Conservation (phyloP, 768 basidiomycete genomes). For the Lyophyllum semitale region DNA sequence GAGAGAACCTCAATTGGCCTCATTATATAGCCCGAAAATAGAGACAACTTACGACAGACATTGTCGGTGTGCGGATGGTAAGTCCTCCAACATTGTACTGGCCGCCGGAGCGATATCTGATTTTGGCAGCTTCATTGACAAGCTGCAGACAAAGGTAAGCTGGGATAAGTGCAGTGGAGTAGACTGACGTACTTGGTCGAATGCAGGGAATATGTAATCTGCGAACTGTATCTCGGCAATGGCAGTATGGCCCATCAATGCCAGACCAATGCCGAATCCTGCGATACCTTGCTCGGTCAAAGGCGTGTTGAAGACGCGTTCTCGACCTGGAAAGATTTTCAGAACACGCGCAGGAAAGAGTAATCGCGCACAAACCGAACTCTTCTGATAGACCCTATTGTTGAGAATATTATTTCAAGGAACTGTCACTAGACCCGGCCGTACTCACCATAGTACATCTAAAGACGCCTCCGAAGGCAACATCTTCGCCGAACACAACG, state of each 20-base stretch:
- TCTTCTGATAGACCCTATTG: slow-evolving; percentile 85
- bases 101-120: slow-evolving; percentile 87
- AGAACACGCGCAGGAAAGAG: not conserved
- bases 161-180: not conserved
- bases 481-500: slow-evolving; percentile 89
- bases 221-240: slow-evolving; percentile 94
- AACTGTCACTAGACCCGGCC: not conserved
- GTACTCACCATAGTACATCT: slow-evolving; percentile 82
- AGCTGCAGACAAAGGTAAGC: slow-evolving; percentile 46
- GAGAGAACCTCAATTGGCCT: not conserved
- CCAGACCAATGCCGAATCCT: slow-evolving; percentile 91
- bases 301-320: slow-evolving; percentile 95
- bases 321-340: slow-evolving; percentile 55
- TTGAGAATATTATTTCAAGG: not conserved
- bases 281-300: slow-evolving; percentile 93
- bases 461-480: slow-evolving; percentile 94
- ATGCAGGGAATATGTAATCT: slow-evolving; percentile 92
- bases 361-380: slow-evolving; percentile 60
- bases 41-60: slow-evolving; percentile 70
- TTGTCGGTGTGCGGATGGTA: slow-evolving; percentile 84
- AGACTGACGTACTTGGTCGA: slow-evolving; percentile 70
- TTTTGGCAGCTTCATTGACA: slow-evolving; percentile 95
- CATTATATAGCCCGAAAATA: slow-evolving; percentile 1
- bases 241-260: slow-evolving; percentile 91
- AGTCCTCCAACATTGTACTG: slow-evolving; percentile 80